phyloP scores from a whole-genome alignment of 805 yeast genomes.

The Yamadazyma laniorum region DNA sequence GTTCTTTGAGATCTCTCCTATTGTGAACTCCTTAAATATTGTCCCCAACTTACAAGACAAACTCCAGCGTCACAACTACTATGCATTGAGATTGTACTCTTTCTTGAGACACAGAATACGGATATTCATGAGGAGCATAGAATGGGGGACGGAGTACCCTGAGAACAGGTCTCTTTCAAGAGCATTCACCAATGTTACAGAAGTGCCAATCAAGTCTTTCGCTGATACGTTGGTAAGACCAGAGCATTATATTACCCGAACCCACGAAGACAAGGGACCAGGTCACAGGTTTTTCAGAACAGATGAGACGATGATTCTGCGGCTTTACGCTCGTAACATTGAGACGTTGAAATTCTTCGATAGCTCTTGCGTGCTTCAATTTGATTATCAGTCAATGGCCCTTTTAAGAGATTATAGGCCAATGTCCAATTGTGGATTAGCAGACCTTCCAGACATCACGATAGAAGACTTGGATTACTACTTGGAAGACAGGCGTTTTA shows the following conservation, averaged over 20 bases:
- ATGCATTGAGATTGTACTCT: slow-evolving; percentile 22
- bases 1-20: slow-evolving; percentile 12
- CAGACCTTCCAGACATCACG: slow-evolving; percentile 9
- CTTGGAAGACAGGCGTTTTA: slow-evolving; percentile 15
- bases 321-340: slow-evolving; percentile 25
- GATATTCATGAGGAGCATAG: slow-evolving; percentile 18
- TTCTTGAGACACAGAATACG: slow-evolving; percentile 21
- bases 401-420: slow-evolving; percentile 27
- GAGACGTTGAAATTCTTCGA: slow-evolving; percentile 26
- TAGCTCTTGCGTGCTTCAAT: slow-evolving; percentile 19
- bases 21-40: slow-evolving; percentile 8
- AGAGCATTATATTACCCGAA: slow-evolving; percentile 23
- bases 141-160: slow-evolving; percentile 18
- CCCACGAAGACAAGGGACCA: slow-evolving; percentile 6
- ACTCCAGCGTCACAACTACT: slow-evolving; percentile 25
- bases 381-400: slow-evolving; percentile 22
- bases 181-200: slow-evolving; percentile 17
- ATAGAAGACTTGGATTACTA: slow-evolving; percentile 17
- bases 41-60: slow-evolving; percentile 13
- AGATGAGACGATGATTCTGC: slow-evolving; percentile 21
- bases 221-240: slow-evolving; percentile 22
- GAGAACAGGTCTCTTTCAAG: slow-evolving; percentile 16
- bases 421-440: slow-evolving; percentile 9
- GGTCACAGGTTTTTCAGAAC: slow-evolving; percentile 17
- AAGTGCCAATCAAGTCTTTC: slow-evolving; percentile 23